phyloP scores from a whole-genome alignment of 179 eudicot species.

The Carnegiea gigantea region DNA sequence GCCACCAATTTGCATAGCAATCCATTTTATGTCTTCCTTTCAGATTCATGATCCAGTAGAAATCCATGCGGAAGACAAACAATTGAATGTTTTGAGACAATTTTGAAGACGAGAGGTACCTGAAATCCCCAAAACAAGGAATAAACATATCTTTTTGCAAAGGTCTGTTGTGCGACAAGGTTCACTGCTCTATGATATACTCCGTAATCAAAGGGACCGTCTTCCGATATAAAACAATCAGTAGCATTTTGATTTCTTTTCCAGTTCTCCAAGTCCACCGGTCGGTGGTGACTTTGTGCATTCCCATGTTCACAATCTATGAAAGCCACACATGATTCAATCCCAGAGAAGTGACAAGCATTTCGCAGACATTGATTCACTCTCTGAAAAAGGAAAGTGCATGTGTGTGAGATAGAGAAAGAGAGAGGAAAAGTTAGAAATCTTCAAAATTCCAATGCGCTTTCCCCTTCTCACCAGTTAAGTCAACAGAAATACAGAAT shows the following conservation, averaged over 20 bases:
- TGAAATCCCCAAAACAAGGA: conserved; percentile 92
- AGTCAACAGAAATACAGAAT: no score
- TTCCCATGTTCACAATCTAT: conserved; percentile 61
- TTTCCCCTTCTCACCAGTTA: no score
- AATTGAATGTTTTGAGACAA: not conserved
- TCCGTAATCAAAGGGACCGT: conserved; percentile 53
- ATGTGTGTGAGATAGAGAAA: conserved; percentile 32
- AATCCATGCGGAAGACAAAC: not conserved
- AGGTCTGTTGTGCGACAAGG: conserved; percentile 41
- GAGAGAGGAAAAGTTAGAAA: conserved; percentile 17
- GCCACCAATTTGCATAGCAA: not conserved
- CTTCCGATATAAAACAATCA: conserved; percentile 31
- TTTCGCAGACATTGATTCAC: conserved; percentile 77
- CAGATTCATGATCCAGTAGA: not conserved
- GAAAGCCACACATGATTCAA: conserved; percentile 32
- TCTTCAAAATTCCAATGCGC: not conserved
- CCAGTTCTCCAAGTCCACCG: conserved; percentile 45
- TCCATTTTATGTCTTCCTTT: not conserved
- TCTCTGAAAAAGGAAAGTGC: conserved; percentile 40
- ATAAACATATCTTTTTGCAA: conserved; percentile 59
- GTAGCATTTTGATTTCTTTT: conserved; percentile 30
- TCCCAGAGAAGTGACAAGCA: conserved; percentile 45
- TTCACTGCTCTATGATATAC: conserved; percentile 60
- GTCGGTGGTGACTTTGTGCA: not conserved
- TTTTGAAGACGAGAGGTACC: conserved; percentile 35